Evolutionary conservation across 805 yeast genomes (phyloP), one percentile per base, ranked within the genome.

Genomic region (Candida coleopterorum): DNA sequence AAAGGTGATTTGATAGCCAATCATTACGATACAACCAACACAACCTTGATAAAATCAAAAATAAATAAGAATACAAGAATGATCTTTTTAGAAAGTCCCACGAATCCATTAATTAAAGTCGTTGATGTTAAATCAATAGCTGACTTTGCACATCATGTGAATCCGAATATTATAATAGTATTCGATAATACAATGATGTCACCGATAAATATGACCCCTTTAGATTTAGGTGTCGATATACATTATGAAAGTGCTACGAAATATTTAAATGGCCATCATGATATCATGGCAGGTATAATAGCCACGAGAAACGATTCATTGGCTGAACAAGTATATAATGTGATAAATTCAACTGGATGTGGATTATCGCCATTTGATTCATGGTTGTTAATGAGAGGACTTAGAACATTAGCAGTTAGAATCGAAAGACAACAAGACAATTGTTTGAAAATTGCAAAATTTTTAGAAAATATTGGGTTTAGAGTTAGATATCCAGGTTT

Each of bases 111-210:
- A 47, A 85, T 88, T 58, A 85, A 87, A 62, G 85, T 89, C 41
- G 79, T 85, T 40, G 95, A 90, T 56, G 76, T 89, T 36, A 78
- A 75, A 42, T 64, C 76, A 23, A 79, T 88, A 41, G 64, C 88
- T 12, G 64, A 65, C 25, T 68, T 75, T 43, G 88, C 89, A 30
- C 93, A 86, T 54, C 56, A 62, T 29, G 68, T 72, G 28, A 81
- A 72, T 52, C 87, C 94, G 12, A 72, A 79, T 25, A 71, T 83
- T 37, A 56, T 81, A 34, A 79, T 86, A 27, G 95, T 86, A 10
- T 89, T 89, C 43, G 97, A 89, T 63, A 89, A 90, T 69, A 90
- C 97, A 41, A 89, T 89, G 97, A 83, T 89, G 94, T 81, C 95
- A 20, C 97, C 97, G 9, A 60, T 89, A 43, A 70, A 81, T 51